These are phyloP conservation scores for Ascochyta viciae-villosae DNA, from an alignment of 2,329 filamentous ascomycete species.

Conservation along the genomic window DNA sequence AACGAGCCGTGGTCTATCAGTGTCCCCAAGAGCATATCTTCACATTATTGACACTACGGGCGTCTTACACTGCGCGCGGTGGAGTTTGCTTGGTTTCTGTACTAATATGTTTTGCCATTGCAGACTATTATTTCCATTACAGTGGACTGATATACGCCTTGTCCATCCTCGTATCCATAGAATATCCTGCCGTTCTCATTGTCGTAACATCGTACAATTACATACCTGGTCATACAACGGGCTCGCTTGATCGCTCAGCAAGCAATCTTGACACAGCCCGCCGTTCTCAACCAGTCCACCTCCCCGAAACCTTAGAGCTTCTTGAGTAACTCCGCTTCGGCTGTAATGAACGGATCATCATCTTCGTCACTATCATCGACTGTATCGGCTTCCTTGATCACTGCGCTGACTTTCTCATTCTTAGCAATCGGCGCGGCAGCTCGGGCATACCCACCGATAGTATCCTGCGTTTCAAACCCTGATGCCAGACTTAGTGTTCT, in stretches of 20 bases:
- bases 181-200: neutral
- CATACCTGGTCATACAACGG: neutral
- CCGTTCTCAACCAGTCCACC: neutral
- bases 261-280: neutral
- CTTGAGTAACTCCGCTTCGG: constrained; percentile 7
- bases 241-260: neutral
- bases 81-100: neutral
- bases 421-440: neutral
- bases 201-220: constrained; percentile 18
- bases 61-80: neutral
- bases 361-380: constrained; percentile 6
- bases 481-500: constrained; percentile 17
- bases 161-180: neutral
- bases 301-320: constrained; percentile 2
- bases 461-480: constrained; percentile 30
- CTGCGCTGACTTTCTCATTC: constrained; percentile 1
- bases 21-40: neutral
- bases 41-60: no score
- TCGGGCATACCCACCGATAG: constrained; percentile 19
- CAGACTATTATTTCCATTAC: constrained; percentile 7
- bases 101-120: constrained; percentile 1
- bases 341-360: constrained; percentile 13
- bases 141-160: neutral
- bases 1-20: neutral
- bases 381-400: constrained; percentile 7